phyloP scores from a whole-genome alignment of 805 yeast species.

The Ogataea dorogensis region DNA sequence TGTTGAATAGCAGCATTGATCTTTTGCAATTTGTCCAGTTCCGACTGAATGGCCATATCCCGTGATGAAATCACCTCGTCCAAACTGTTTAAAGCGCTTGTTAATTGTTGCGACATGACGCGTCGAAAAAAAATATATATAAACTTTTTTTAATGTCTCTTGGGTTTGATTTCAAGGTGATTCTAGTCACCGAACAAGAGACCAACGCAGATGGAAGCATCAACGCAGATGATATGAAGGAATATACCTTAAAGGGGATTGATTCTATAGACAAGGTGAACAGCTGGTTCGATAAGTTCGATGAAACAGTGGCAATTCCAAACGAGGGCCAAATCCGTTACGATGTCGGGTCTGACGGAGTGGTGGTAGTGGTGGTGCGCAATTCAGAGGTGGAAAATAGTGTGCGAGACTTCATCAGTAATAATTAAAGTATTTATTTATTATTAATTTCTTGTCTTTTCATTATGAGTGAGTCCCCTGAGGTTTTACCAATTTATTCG shows the following conservation, averaged over 20 bases:
- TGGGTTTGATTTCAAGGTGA: conserved; percentile 47
- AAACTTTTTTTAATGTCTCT: conserved; percentile 21
- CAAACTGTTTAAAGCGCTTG: conserved; percentile 15
- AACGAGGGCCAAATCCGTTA: conserved; percentile 55
- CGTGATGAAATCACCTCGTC: conserved; percentile 17
- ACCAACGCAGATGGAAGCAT: conserved; percentile 24
- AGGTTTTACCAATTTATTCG: conserved; percentile 17
- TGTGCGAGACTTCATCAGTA: conserved; percentile 42
- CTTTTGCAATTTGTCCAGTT: conserved; percentile 17
- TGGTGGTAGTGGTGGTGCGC: conserved; percentile 55
- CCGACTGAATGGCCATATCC: conserved; percentile 16
- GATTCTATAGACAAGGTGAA: conserved; percentile 49
- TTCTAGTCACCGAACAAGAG: conserved; percentile 36
- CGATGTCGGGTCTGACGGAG: conserved; percentile 61
- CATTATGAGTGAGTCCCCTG: conserved; percentile 9
- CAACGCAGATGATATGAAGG: conserved; percentile 43
- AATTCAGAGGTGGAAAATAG: conserved; percentile 39
- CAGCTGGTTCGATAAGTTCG: conserved; percentile 51
- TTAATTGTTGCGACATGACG: conserved; percentile 19
- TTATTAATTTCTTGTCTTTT: conserved; percentile 3
- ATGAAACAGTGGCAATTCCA: conserved; percentile 50
- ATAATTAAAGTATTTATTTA: neutral
- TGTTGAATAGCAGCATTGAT: conserved; percentile 20
- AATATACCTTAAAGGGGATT: conserved; percentile 43
- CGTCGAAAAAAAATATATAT: conserved; percentile 6